phyloP scores from a whole-genome alignment of 768 basidiomycete genomes.

The Tylopilus rubrobrunneus region DNA sequence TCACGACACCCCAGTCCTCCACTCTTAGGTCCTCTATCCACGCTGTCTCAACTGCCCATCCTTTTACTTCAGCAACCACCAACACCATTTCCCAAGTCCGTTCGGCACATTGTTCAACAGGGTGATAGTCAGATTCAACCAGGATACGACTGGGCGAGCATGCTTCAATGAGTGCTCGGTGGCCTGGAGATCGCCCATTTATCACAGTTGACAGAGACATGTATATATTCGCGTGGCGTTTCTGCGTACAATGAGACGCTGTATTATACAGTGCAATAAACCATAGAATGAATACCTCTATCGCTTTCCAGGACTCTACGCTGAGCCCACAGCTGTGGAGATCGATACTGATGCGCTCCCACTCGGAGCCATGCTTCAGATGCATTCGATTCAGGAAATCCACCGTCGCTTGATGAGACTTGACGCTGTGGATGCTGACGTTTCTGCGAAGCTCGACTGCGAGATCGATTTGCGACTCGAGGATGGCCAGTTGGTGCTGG shows the following conservation, averaged over 20 bases:
- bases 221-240: slow-evolving; percentile 70
- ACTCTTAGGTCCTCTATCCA: slow-evolving; percentile 42
- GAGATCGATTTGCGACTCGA: slow-evolving; percentile 81
- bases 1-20: slow-evolving; percentile 58
- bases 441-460: slow-evolving; percentile 76
- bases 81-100: slow-evolving; percentile 77
- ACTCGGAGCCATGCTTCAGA: slow-evolving; percentile 51
- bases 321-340: slow-evolving; percentile 89
- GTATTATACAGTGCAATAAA: neutral
- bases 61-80: slow-evolving; percentile 68
- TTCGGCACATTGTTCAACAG: slow-evolving; percentile 52
- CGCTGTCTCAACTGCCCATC: slow-evolving; percentile 67
- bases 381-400: slow-evolving; percentile 62
- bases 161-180: slow-evolving; percentile 58
- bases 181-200: slow-evolving; percentile 66
- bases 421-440: slow-evolving; percentile 86
- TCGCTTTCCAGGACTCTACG: slow-evolving; percentile 63
- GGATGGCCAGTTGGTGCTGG: slow-evolving; percentile 74
- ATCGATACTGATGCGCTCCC: slow-evolving; percentile 73
- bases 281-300: slow-evolving; percentile 55
- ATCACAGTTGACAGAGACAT: slow-evolving; percentile 86
- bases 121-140: slow-evolving; percentile 82
- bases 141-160: slow-evolving; percentile 69
- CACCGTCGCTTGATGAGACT: slow-evolving; percentile 63
- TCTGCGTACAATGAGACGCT: slow-evolving; percentile 39